Evolutionary conservation across 179 eudicot species (phyloP), one percentile per base, ranked within the genome.

Genomic region (Drosera spatulata): DNA sequence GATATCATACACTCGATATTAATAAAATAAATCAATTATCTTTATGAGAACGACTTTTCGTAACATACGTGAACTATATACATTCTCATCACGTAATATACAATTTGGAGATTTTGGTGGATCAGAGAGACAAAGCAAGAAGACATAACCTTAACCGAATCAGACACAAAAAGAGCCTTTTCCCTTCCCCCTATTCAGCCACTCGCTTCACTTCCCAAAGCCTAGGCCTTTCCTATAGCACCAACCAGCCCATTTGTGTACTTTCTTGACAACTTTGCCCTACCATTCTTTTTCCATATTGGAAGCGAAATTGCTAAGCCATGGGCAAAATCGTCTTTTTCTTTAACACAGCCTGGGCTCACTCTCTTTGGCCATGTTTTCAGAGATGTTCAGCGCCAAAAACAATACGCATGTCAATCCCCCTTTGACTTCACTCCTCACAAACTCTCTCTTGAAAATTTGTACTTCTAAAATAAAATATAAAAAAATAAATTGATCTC

Each of bases 381-480:
- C 80, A 85, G 86, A 81, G 84, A 70, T 69, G 62, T 69, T 72
- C 75, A 42, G 77, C 85, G 55, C 81, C 78, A 78, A 77, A 80
- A 77, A 77, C 87, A 63, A 77, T 68, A 78, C 80, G 84, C 88
- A 85, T 78, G 82, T 80, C 73, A 78, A 66, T 11, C 66, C 40
- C 58, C 45, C 64, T 55, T 40, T 74, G 71, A 62, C 78, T 59
- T 65, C 55, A 15, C 45, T 38, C 55, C 63, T 64, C 65, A 13
- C 13, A 4, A 38, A 63, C 58, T 39, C 57, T 62, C 39, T 22
- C 33, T 22, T 22, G 33, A 22, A 22, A 22, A 22, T 0, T 0
- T 22, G 0, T 22, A 22, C 33, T 22, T 22, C 33, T 22, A 22
- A 22, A 22, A 22, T 22, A 22, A 22, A 22, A 22, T 22, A 22